Evolutionary conservation across 1,139 yeast genomes (phyloP).

Genomic region (Trichomonascaceae sp.): DNA sequence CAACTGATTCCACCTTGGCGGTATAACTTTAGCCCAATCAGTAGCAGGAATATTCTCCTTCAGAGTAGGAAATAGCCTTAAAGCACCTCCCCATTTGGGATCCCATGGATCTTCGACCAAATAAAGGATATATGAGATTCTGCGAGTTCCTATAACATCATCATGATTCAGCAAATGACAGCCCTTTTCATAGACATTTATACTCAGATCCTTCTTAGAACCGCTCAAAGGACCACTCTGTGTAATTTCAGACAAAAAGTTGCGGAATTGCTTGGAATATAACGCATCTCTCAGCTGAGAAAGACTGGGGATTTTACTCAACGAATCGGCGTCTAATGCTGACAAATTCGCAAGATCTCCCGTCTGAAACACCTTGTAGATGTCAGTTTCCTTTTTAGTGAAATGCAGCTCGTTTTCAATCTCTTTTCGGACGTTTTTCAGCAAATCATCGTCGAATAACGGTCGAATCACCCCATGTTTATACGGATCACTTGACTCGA

Average conservation of each 20-base stretch:
- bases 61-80: slow-evolving; percentile 79
- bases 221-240: slow-evolving; percentile 91
- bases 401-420: slow-evolving; percentile 79
- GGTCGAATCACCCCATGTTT: slow-evolving; percentile 80
- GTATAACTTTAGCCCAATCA: slow-evolving; percentile 61
- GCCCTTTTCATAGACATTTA: slow-evolving; percentile 85
- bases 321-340: slow-evolving; percentile 73
- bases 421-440: slow-evolving; percentile 76
- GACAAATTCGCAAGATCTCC: slow-evolving; percentile 94
- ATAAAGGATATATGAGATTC: slow-evolving; percentile 88
- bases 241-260: slow-evolving; percentile 72
- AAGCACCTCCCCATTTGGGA: slow-evolving; percentile 84
- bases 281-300: slow-evolving; percentile 77
- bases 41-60: slow-evolving; percentile 86
- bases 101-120: slow-evolving; percentile 57
- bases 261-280: slow-evolving; percentile 79
- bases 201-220: slow-evolving; percentile 81
- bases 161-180: slow-evolving; percentile 94
- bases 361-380: slow-evolving; percentile 88
- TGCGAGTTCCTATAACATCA: slow-evolving; percentile 92
- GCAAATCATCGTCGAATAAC: slow-evolving; percentile 66
- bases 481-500: slow-evolving; percentile 60
- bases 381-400: slow-evolving; percentile 93
- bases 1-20: slow-evolving; percentile 93
- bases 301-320: slow-evolving; percentile 64